Percentiles rank a stretch among this genome's conserved stretches.
Evolutionary conservation across 2,329 filamentous ascomycete genomes (phyloP).

Genomic region (Ambrosiella xylebori): DNA sequence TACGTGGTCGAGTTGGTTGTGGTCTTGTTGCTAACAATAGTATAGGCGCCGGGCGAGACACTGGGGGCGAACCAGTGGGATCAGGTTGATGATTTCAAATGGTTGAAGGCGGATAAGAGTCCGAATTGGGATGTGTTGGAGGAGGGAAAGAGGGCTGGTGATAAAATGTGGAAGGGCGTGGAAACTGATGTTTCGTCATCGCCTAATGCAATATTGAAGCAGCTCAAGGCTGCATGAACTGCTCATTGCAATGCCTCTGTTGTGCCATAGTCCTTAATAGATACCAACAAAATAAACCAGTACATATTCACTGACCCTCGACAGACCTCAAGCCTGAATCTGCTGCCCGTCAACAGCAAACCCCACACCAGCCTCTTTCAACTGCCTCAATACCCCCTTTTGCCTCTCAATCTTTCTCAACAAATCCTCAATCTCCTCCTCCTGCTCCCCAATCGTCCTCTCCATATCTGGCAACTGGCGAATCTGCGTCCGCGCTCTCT

Average conservation of each 20-base stretch:
- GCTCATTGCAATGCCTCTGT: no score
- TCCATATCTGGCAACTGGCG: conserved; percentile 52
- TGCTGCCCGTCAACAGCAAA: conserved; percentile 19
- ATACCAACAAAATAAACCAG: no score
- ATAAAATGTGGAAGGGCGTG: conserved; percentile 50
- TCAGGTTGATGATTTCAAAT: conserved; percentile 93
- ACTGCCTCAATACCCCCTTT: conserved; percentile 35
- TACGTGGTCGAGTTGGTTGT: not conserved
- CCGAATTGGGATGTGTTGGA: conserved; percentile 71
- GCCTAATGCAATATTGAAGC: not conserved
- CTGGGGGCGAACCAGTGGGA: conserved; percentile 55
- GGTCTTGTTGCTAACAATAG: not conserved
- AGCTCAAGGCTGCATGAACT: not conserved
- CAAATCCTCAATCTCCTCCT: conserved; percentile 49
- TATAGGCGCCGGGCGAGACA: conserved; percentile 3
- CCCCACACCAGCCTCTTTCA: conserved; percentile 33
- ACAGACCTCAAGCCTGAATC: conserved; percentile 1
- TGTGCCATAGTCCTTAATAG: no score
- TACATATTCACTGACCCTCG: no score
- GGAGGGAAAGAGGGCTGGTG: conserved; percentile 38
- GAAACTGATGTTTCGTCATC: conserved; percentile 32
- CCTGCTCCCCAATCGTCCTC: conserved; percentile 49
- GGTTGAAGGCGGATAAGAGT: conserved; percentile 71
- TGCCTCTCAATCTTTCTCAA: conserved; percentile 47
- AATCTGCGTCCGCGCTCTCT: conserved; percentile 54